phyloP scores from a whole-genome alignment of 495 filamentous ascomycete species.

The Chaetomium fimeti region DNA sequence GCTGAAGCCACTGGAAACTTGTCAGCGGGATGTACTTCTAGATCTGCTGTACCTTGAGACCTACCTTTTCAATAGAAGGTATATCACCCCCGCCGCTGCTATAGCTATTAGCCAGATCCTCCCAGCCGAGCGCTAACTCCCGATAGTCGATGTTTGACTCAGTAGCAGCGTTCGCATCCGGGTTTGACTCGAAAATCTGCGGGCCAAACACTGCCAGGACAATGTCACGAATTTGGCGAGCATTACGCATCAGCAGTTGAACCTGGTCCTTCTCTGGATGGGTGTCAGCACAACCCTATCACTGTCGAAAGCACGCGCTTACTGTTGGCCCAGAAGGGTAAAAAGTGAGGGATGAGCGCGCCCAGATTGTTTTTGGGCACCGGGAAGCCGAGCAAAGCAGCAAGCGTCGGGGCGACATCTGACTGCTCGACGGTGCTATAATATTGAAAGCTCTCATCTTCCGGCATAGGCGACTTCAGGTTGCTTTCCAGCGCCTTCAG shows the following conservation, averaged over 20 bases:
- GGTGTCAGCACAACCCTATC: constrained; percentile 8
- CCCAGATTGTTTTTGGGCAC: constrained; percentile 91
- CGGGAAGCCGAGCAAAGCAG: constrained; percentile 81
- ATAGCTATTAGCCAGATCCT: constrained; percentile 33
- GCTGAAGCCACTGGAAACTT: constrained; percentile 56
- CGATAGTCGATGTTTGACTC: constrained; percentile 50
- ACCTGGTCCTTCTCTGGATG: constrained; percentile 55
- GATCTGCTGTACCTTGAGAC: background rate
- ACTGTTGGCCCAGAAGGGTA: constrained; percentile 68
- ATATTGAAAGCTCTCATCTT: constrained; percentile 66
- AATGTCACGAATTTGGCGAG: constrained; percentile 71
- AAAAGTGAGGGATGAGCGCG: constrained; percentile 75
- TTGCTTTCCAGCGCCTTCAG: constrained; percentile 56
- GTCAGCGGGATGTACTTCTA: constrained; percentile 29
- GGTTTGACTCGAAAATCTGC: constrained; percentile 48
- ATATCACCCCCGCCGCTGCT: constrained; percentile 19
- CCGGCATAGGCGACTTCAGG: constrained; percentile 46
- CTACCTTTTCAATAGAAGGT: constrained; percentile 33
- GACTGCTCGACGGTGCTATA: constrained; percentile 86
- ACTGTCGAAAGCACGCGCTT: constrained; percentile 28
- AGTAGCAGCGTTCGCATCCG: constrained; percentile 43
- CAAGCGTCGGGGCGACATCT: constrained; percentile 88
- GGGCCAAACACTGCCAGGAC: constrained; percentile 67
- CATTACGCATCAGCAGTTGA: constrained; percentile 70
- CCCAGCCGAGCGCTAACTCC: constrained; percentile 68